A percentile compares a stretch with the other conserved stretches of the same genome.
These are phyloP conservation scores for Lactarius indigo DNA, from an alignment of 768 basidiomycete species.

Conservation along the genomic window DNA sequence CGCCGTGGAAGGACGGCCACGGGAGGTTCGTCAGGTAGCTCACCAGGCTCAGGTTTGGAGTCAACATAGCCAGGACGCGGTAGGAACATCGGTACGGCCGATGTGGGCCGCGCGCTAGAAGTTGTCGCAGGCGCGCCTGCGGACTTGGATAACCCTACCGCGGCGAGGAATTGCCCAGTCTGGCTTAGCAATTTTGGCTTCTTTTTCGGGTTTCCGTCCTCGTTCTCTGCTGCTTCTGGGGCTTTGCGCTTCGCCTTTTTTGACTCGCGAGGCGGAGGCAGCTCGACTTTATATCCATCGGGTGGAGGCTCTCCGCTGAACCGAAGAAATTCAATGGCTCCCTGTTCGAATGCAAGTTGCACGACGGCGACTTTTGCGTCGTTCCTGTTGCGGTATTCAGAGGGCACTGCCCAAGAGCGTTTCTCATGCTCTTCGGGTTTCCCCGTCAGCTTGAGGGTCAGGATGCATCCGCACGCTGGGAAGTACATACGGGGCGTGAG, in stretches of 20 bases:
- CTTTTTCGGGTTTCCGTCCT: background rate
- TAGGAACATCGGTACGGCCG: background rate
- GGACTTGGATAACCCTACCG: background rate
- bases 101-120: background rate
- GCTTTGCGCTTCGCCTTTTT: constrained; percentile 26
- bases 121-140: background rate
- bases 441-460: constrained; percentile 42
- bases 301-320: constrained; percentile 46
- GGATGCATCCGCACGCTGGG: constrained; percentile 53
- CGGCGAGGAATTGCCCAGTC: constrained; percentile 11
- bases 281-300: constrained; percentile 38
- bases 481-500: background rate
- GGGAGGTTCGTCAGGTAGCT: constrained; percentile 11
- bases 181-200: constrained; percentile 11
- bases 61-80: constrained; percentile 27
- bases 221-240: constrained; percentile 8
- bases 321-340: constrained; percentile 58
- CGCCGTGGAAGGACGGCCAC: too few relatives aligned
- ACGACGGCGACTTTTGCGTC: constrained; percentile 62
- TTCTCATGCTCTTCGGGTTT: constrained; percentile 34
- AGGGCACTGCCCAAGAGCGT: constrained; percentile 44
- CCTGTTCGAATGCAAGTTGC: constrained; percentile 49
- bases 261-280: constrained; percentile 28
- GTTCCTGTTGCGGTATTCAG: constrained; percentile 51
- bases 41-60: constrained; percentile 14